Base-by-base conservation (phyloP, 345 rosid species). In the Gossypium ekmanianum region DNA sequence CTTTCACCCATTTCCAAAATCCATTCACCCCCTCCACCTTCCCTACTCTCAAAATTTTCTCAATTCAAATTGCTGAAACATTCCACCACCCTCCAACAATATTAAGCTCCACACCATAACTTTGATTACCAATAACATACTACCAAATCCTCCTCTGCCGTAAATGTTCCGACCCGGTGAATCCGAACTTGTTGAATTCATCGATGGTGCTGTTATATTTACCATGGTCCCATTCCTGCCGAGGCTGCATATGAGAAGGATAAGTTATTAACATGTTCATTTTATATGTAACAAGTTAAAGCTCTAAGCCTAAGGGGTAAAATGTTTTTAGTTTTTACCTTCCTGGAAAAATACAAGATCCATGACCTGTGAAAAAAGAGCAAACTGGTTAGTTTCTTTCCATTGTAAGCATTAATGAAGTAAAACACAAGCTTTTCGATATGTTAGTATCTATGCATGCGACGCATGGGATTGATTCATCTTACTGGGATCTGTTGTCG, bases 401-500 rank as follows among this genome's bases (percentile, higher is more conserved):
- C 7, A 26, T 26, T 68, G 44, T 9, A 50, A 24, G 34, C 29
- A 6, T 14, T 62, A 7, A 29, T 17, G 20, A 8, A 27, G 10
- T 17, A 5, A 54, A 54, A n/a, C 58, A 54, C 58, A 24, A 59
- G 63, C 22, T 34, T 54, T 54, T 54, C 11, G 9, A 55, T 63
- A 13, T 39, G 7, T 54, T 16, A 54, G 59, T 41, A 71, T 50
- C 29, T 41, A 39, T 55, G 59, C 41, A 61, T 61, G 64, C n/a
- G 41, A 34, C 0, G 41, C 7, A 4, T 34, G 41, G 41, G 2
- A 5, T 26, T 0, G 5, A 2, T 45, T 45, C n/a, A 52, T 72
- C 86, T 80, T 88, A 90, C 94, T 88, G 71, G 92, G 94, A 76
- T 90, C 86, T 11, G 87, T 77, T 13, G 92, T 88, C 29, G 92